Evolutionary conservation across 169 alveolate species (phyloP), one percentile per base, ranked within the genome.

Genomic region (Cryptosporidium sp.): DNA sequence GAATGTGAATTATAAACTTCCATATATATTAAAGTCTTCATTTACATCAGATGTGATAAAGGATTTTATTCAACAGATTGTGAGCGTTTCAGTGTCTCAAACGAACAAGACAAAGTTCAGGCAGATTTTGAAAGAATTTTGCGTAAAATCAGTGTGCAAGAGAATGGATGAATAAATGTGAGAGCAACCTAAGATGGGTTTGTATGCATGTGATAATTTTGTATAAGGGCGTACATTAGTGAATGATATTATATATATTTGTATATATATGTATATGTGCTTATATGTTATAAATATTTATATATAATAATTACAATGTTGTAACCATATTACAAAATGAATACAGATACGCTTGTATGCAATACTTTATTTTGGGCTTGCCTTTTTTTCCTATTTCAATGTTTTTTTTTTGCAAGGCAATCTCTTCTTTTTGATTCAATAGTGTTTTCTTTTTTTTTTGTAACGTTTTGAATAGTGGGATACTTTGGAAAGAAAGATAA

Each of bases 51-150:
- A 60, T 18, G 45, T 67, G 29, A 62, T 80, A 2, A 61, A 65
- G 45, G 80, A 62, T 42, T 80, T 80, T n/a, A 80, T 80, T 42
- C 68, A 62, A 42, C 89, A 39, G 35, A 18, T 80, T 21, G 56
- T 56, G 35, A 29, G 12, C 8, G 89, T 80, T 45, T 16, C 89
- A 14, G 89, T 80, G 23, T 44, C 89, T 5, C 75, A 80, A 33
- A 23, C 89, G n/a, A 80, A 65, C 8, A 80, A 80, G 26, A 65
- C 89, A 18, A 80, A 44, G 48, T 80, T 80, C 68, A 80, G 89
- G 18, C 89, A 80, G 33, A 65, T 80, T 10, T 29, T 80, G 65
- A 80, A 80, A 33, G 89, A 80, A n/a, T 80, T 62, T 53, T 80
- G 89, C 51, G 60, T 67, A 8, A 80, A 45, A 62, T 70, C 89